Percentiles rank a stretch among this genome's conserved stretches.
These are phyloP conservation scores for Rutstroemia sp. DNA, from an alignment of 2,329 filamentous ascomycete species.

Conservation along the genomic window DNA sequence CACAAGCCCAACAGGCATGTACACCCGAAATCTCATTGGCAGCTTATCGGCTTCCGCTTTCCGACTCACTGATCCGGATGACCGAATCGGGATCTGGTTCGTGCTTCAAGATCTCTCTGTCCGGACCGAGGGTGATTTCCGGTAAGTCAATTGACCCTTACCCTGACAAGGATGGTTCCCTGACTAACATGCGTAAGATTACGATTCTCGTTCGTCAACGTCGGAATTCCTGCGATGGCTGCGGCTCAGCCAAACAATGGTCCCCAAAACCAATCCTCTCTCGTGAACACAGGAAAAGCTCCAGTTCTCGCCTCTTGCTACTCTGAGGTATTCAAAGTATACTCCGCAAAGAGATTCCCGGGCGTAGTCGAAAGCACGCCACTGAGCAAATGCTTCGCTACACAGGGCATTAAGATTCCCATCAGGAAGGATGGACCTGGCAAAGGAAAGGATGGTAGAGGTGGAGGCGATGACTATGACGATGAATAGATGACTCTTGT, in stretches of 20 bases:
- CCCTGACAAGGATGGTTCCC: not conserved
- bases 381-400: constrained; percentile 86
- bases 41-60: constrained; percentile 86
- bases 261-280: constrained; percentile 32
- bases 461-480: constrained; percentile 21
- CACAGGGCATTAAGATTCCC: constrained; percentile 70
- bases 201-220: constrained; percentile 74
- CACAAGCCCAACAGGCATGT: constrained; percentile 67
- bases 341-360: constrained; percentile 95
- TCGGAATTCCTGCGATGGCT: constrained; percentile 45
- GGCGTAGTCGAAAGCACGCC: constrained; percentile 91
- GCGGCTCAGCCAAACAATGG: constrained; percentile 1
- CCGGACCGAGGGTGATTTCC: constrained; percentile 82
- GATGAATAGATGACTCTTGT: not conserved
- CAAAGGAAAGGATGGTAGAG: constrained; percentile 24
- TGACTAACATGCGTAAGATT: constrained; percentile 35
- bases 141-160: constrained; percentile 46
- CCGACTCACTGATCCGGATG: constrained; percentile 67
- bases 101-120: constrained; percentile 93
- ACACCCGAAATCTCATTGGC: constrained; percentile 89
- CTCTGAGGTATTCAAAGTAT: constrained; percentile 86
- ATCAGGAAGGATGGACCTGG: constrained; percentile 73
- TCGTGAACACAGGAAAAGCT: constrained; percentile 65
- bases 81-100: constrained; percentile 91
- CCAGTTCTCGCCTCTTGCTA: constrained; percentile 81